Conservation (phyloP, 495 filamentous ascomycete genomes). For the Chlorociboria aeruginascens region DNA sequence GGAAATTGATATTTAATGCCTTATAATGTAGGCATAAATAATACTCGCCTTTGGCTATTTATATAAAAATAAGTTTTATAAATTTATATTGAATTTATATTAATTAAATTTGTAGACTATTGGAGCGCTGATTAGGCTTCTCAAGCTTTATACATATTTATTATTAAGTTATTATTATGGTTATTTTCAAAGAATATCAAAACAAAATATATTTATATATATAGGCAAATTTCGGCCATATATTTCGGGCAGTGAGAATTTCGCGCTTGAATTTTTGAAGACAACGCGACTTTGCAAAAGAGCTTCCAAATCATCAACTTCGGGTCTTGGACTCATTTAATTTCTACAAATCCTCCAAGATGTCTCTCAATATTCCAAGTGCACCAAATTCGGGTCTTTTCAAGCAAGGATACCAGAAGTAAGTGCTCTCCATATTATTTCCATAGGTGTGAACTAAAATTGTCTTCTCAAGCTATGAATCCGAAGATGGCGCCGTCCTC, state of each 20-base stretch:
- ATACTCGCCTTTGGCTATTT: no score
- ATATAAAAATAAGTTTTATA: no score
- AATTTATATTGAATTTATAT: no score
- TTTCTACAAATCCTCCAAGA: slow-evolving; percentile 28
- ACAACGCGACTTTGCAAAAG: background rate
- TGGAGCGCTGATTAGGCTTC: no score
- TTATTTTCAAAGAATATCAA: no score
- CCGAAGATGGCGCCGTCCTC: slow-evolving; percentile 96
- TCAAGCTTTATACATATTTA: no score
- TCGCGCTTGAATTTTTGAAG: background rate
- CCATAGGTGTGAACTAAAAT: background rate
- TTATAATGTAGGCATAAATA: no score
- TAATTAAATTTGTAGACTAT: no score
- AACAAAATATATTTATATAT: no score
- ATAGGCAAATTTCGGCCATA: background rate
- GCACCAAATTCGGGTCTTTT: slow-evolving; percentile 90
- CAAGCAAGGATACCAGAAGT: slow-evolving; percentile 96
- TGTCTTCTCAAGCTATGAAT: slow-evolving; percentile 61
- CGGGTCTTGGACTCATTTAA: background rate
- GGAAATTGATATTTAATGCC: no score
- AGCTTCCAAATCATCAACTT: background rate
- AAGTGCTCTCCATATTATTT: slow-evolving; percentile 22
- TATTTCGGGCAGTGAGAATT: no score
- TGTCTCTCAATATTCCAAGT: slow-evolving; percentile 91
- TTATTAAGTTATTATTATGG: no score